Evolutionary conservation across 441 rosid genomes (phyloP).

Genomic region (Pelargonium myrrhifolium): DNA sequence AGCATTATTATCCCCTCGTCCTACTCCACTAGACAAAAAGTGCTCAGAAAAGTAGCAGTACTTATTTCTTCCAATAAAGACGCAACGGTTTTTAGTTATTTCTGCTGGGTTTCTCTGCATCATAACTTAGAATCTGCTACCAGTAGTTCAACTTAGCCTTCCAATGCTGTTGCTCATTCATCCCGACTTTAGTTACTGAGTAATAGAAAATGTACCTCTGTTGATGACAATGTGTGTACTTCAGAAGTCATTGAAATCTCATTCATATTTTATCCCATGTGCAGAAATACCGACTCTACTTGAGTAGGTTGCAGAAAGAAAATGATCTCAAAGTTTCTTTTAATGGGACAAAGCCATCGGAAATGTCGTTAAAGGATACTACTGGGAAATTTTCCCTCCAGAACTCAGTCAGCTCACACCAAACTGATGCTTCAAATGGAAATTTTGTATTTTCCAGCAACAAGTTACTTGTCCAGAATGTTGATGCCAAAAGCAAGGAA

Average conservation of each 20-base stretch:
- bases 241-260: constrained; percentile 10
- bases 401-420: constrained; percentile 32
- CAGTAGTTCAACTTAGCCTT: background rate
- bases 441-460: constrained; percentile 32
- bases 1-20: no score
- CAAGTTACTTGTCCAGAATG: constrained; percentile 33
- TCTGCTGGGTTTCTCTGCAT: background rate
- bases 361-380: constrained; percentile 43
- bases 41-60: background rate
- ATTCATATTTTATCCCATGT: constrained; percentile 13
- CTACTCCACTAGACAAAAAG: no score
- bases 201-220: background rate
- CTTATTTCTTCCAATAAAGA: background rate
- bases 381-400: constrained; percentile 32
- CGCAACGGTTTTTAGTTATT: background rate
- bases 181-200: background rate
- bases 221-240: background rate
- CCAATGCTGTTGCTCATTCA: background rate
- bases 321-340: constrained; percentile 41
- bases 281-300: constrained; percentile 97
- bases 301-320: constrained; percentile 74
- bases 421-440: constrained; percentile 29
- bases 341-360: constrained; percentile 43
- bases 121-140: background rate
- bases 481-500: constrained; percentile 34